Evolutionary conservation across 2,329 filamentous ascomycete genomes (phyloP), one percentile per base, ranked within the genome.

Genomic region (Cordyceps sp.): DNA sequence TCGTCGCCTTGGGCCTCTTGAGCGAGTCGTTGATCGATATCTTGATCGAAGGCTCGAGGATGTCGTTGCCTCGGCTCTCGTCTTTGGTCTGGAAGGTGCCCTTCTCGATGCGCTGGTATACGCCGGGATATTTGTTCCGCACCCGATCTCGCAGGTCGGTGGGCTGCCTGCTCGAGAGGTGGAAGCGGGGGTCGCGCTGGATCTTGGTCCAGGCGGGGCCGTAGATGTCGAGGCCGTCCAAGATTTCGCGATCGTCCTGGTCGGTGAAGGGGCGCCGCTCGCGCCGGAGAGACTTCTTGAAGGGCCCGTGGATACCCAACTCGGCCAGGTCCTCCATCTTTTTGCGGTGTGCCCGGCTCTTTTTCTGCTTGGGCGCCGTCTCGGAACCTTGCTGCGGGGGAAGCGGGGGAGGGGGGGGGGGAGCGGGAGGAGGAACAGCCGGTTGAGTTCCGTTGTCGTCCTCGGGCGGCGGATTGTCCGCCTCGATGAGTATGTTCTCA

Each of bases 201-300:
- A 78, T 78, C 46, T 66, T 70, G 32, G 71, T 74, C 73, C 73
- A 78, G 8, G 69, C 64, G 8, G 72, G 68, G 1, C 73, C 73
- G 44, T 76, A 74, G 4, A 60, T 45, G 25, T 69, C 55, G 24
- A 75, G 64, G 0, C 73, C 73, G 36, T 68, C 57, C 1, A 76
- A 54, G 28, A 78, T 78, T 39, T 73, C 66, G 20, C 55, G 55
- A 42, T 78, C 73, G 36, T 78, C 73, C 39, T 72, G 61, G 19
- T 71, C 66, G 0, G 70, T 71, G 39, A 77, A 78, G 1, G 69
- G 64, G 4, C 67, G 59, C 30, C 73, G 58, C 45, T 72, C 68
- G 16, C 73, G 64, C 19, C 73, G 63, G 30, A 63, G 59, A 0
- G 72, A 75, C 43, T 69, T 69, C 37, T 68, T 72, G 42, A 78